A percentile compares a stretch with the other conserved stretches of the same genome.
These are phyloP conservation scores for Cenchrus purpureus DNA, from an alignment of 176 grass and related monocot genomes.

Conservation along the genomic window DNA sequence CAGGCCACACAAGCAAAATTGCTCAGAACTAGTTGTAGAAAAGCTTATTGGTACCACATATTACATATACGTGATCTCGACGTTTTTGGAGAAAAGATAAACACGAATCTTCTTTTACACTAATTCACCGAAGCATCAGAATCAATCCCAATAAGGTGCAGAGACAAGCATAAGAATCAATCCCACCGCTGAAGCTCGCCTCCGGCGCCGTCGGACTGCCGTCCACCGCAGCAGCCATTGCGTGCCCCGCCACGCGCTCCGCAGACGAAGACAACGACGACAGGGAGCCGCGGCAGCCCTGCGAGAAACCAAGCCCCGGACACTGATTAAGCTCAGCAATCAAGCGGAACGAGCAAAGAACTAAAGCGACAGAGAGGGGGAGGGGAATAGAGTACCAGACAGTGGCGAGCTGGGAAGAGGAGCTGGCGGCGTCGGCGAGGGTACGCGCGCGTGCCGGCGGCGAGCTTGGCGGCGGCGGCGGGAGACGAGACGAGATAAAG, in stretches of 20 bases:
- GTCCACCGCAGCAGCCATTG: slow-evolving; percentile 1
- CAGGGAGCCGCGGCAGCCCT: not conserved
- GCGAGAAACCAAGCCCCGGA: not conserved
- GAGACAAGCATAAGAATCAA: not conserved
- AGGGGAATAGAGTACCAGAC: not conserved
- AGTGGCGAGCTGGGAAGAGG: not conserved
- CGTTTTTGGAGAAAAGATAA: not conserved
- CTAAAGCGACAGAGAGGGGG: not conserved
- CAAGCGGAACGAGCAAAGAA: not conserved
- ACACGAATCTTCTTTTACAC: not conserved
- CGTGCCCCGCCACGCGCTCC: not conserved
- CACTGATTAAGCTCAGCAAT: not conserved
- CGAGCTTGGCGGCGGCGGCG: slow-evolving; percentile 32
- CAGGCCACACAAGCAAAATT: not conserved
- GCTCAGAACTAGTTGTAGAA: not conserved
- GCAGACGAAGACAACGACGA: not conserved
- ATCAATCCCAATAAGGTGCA: not conserved
- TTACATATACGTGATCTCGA: not conserved
- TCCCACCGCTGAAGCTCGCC: slow-evolving; percentile 3
- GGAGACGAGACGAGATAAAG: slow-evolving; percentile 24
- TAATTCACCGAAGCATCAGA: not conserved
- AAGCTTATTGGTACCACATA: not conserved
- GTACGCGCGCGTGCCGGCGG: not conserved
- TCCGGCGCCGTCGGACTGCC: slow-evolving; percentile 6
- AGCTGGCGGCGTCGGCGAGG: not conserved